Base-by-base conservation (phyloP, 306 rosid genomes). In the Carpinus viminea region DNA sequence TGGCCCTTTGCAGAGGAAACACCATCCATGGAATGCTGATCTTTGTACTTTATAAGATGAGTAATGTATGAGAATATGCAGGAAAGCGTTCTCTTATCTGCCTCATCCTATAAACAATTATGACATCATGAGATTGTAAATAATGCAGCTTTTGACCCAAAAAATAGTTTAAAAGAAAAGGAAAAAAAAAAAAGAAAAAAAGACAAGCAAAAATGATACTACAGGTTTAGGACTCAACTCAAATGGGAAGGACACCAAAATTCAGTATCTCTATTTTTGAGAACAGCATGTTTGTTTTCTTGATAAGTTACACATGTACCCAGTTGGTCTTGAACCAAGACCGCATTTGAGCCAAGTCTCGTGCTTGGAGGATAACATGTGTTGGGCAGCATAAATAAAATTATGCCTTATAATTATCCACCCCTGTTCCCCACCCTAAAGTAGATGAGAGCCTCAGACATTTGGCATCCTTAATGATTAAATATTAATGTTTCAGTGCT, bases 11-110 rank as follows among this genome's bases (percentile, higher is more conserved):
- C 87, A 8, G 93, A 83, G 75, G 88, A 76, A 79, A 72, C 60
- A 46, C 87, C 79, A 24, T 85, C 89, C 86, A 86, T 74, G 38
- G 91, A 78, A 74, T 87, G 83, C 81, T 79, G 86, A 73, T 93
- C 97, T 84, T 89, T 95, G 76, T 85, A 95, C 86, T 89, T 93
- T 68, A 93, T 48, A 70, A 95, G 96, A 86, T 95, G 97, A 2
- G 86, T 91, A 77, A 95, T 86, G 81, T 79, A 93, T 18, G 98
- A 85, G 52, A 90, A 82, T 79, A 95, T 89, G 88, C 88, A 83
- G 50, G 81, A 85, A 24, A 74, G 80, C 76, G 83, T 84, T 83
- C 57, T 75, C 90, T 87, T 89, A 76, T 87, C 95, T 24, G 79
- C 87, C n/a, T 91, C 97, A 73, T 90, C 97, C 98, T 93, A 81